Percentiles rank a stretch among this genome's conserved stretches.
phyloP scores from a whole-genome alignment of 1,284 basidiomycete species.

The Cutaneotrichosporon sp. region DNA sequence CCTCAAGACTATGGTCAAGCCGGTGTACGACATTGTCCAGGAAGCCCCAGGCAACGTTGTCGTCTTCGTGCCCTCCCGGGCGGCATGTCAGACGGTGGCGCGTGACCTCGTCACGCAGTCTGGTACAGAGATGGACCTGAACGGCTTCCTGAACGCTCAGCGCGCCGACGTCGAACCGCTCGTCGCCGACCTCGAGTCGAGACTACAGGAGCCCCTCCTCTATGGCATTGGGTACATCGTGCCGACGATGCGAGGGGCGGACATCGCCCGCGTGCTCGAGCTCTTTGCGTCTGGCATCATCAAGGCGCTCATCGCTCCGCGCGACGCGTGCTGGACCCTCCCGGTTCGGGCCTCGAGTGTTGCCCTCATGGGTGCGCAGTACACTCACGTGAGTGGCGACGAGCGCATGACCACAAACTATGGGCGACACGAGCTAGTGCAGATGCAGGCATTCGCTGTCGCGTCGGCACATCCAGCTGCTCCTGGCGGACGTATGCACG shows the following conservation, averaged over 20 bases:
- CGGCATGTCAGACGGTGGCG: constrained; percentile 75
- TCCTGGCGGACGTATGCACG: constrained; percentile 65
- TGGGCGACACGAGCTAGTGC: constrained; percentile 72
- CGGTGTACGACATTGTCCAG: constrained; percentile 66
- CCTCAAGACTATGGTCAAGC: constrained; percentile 90
- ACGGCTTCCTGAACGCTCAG: constrained; percentile 68
- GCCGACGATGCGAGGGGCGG: constrained; percentile 66
- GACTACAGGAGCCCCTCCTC: constrained; percentile 72
- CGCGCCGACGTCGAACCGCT: constrained; percentile 65
- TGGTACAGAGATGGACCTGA: constrained; percentile 70
- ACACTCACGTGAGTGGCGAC: constrained; percentile 54
- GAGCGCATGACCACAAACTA: constrained; percentile 78
- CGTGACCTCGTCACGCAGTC: constrained; percentile 84
- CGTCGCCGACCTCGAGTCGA: constrained; percentile 63
- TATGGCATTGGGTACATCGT: constrained; percentile 89
- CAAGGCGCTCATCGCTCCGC: constrained; percentile 77
- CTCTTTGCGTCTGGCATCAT: constrained; percentile 79
- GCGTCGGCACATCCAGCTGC: constrained; percentile 48
- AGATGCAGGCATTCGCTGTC: constrained; percentile 82
- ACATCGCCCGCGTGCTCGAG: constrained; percentile 75
- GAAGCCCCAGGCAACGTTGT: constrained; percentile 63
- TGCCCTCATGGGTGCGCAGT: constrained; percentile 91
- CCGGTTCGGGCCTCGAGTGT: constrained; percentile 78
- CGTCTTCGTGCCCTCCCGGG: constrained; percentile 85
- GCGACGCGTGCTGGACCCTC: constrained; percentile 81